Evolutionary conservation across 2,329 filamentous ascomycete species (phyloP).

Genomic region (Graphiopsis chlorocephala): DNA sequence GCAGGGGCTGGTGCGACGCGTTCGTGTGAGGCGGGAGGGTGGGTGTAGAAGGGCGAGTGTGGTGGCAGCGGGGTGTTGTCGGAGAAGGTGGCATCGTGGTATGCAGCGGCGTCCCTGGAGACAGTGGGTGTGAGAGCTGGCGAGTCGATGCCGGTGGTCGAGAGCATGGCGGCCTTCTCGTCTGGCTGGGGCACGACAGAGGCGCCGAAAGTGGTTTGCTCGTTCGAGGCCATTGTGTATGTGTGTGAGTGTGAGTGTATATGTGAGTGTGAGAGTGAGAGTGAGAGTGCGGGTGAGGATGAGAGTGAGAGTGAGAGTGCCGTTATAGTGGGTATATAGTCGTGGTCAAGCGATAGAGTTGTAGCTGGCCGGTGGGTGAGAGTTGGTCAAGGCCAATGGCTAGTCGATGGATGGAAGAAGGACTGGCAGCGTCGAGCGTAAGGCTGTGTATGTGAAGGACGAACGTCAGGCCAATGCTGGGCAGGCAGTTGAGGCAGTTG

Average conservation of each 20-base stretch:
- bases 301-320: background rate
- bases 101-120: conserved; percentile 30
- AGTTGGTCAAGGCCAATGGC: conserved; percentile 11
- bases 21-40: conserved; percentile 46
- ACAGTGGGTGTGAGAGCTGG: conserved; percentile 35
- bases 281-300: background rate
- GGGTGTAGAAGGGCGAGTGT: conserved; percentile 49
- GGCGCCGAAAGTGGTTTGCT: conserved; percentile 41
- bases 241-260: background rate
- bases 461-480: conserved; percentile 3
- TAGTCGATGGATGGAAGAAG: conserved; percentile 2
- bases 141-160: conserved; percentile 32
- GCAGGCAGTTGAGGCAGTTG: background rate
- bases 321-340: background rate
- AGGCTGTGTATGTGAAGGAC: background rate
- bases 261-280: background rate
- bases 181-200: conserved; percentile 36
- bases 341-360: background rate
- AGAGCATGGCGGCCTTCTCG: conserved; percentile 27
- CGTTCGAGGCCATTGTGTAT: conserved; percentile 9
- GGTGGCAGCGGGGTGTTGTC: conserved; percentile 34
- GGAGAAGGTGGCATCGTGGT: conserved; percentile 23
- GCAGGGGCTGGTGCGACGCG: conserved; percentile 26
- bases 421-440: background rate
- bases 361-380: background rate